Percentiles rank a stretch among this genome's conserved stretches.
These are phyloP conservation scores for Magnusiomyces ingens DNA, from an alignment of 1,139 yeast genomes.

Conservation along the genomic window DNA sequence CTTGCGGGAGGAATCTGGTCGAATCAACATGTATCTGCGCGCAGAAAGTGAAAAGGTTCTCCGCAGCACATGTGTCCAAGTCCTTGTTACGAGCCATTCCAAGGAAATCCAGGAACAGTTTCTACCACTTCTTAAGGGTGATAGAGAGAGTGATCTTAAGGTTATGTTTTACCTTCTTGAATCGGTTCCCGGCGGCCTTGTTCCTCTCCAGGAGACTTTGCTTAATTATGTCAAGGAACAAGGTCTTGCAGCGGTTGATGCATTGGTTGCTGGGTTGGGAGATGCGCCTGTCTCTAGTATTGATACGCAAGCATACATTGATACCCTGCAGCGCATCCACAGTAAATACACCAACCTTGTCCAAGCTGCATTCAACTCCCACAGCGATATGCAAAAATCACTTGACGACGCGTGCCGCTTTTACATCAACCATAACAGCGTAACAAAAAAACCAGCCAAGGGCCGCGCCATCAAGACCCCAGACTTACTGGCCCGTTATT, in stretches of 20 bases:
- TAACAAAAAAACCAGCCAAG: conserved; percentile 48
- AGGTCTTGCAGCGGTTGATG: conserved; percentile 63
- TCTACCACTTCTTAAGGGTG: conserved; percentile 61
- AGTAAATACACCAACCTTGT: conserved; percentile 63
- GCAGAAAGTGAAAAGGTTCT: conserved; percentile 78
- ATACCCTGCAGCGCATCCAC: conserved; percentile 66
- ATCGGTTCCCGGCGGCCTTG: conserved; percentile 60
- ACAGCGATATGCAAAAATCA: conserved; percentile 77
- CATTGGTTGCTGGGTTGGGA: conserved; percentile 40
- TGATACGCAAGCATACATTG: conserved; percentile 77
- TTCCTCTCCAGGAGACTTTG: conserved; percentile 68
- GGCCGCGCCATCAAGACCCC: conserved; percentile 53
- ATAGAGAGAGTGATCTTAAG: conserved; percentile 68
- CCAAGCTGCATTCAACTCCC: conserved; percentile 59
- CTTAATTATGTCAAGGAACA: conserved; percentile 68
- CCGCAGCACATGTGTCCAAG: conserved; percentile 66
- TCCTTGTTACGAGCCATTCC: conserved; percentile 74
- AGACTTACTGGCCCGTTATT: conserved; percentile 81
- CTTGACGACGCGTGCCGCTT: conserved; percentile 83
- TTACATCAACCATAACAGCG: conserved; percentile 74
- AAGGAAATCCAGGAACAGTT: conserved; percentile 73
- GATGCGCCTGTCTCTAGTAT: conserved; percentile 39
- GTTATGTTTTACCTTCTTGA: conserved; percentile 72
- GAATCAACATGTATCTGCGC: conserved; percentile 74
- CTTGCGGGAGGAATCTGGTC: conserved; percentile 71